Percentiles rank a stretch among this genome's conserved stretches.
These are phyloP conservation scores for Seiridium unicorne DNA, from an alignment of 2,329 filamentous ascomycete genomes.

Conservation along the genomic window DNA sequence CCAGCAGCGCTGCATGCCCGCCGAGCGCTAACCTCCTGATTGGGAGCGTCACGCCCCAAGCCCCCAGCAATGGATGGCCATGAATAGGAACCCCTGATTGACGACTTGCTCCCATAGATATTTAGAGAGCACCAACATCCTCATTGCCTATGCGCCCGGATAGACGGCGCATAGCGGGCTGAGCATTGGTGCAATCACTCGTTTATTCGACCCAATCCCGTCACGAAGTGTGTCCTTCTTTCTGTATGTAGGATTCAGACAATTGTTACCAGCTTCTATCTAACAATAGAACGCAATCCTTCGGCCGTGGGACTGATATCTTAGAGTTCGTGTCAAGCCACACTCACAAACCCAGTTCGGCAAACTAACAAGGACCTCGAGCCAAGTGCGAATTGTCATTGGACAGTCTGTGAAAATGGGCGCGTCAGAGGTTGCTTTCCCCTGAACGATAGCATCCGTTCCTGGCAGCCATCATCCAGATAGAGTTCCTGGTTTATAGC, in stretches of 20 bases:
- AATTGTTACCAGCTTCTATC: not conserved
- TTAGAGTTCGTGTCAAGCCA: no score
- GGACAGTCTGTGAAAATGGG: not conserved
- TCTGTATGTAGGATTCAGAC: no score
- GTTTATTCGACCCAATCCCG: not conserved
- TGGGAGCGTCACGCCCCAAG: not conserved
- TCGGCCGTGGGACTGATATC: not conserved
- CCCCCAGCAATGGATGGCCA: not conserved
- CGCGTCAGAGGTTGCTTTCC: not conserved
- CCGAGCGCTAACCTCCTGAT: not conserved
- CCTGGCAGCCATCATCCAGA: not conserved
- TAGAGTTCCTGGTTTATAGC: slow-evolving; percentile 1
- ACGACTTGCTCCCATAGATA: not conserved
- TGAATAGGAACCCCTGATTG: not conserved
- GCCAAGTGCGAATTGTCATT: not conserved
- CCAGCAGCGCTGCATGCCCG: no score
- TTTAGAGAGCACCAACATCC: not conserved
- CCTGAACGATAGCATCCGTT: not conserved
- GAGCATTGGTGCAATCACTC: not conserved
- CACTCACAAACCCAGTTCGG: not conserved
- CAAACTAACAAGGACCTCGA: not conserved
- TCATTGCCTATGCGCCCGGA: not conserved
- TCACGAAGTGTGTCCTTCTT: not conserved
- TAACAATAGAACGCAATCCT: not conserved
- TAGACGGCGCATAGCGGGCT: not conserved